Conservation (phyloP, 176 grass and related monocot genomes). For the Urochloa ruziziensis region DNA sequence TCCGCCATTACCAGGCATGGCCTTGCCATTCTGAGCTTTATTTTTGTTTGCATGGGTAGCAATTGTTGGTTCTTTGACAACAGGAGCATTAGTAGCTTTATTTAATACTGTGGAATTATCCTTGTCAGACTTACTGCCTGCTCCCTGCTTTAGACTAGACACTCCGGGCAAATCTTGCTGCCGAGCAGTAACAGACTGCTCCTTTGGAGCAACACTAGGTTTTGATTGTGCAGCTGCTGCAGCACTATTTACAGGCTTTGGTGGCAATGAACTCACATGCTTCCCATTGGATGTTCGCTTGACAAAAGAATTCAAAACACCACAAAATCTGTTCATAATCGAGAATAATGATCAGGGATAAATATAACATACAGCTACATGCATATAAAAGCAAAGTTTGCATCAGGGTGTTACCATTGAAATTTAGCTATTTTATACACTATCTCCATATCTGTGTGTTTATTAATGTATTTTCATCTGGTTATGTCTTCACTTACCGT, state of each 20-base stretch:
- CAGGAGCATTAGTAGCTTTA: slow-evolving; percentile 38
- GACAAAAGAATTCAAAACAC: slow-evolving; percentile 71
- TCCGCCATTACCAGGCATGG: slow-evolving; percentile 52
- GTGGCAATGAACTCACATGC: slow-evolving; percentile 37
- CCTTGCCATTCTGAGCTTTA: slow-evolving; percentile 74
- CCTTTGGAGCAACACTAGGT: slow-evolving; percentile 58
- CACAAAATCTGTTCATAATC: slow-evolving; percentile 76
- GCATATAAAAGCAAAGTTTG: neutral
- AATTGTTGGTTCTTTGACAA: slow-evolving; percentile 55
- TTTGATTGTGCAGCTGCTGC: slow-evolving; percentile 21
- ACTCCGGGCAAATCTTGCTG: slow-evolving; percentile 34
- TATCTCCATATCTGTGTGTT: neutral
- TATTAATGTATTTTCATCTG: neutral
- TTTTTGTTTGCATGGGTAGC: slow-evolving; percentile 39
- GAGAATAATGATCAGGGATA: slow-evolving; percentile 16
- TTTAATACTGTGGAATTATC: slow-evolving; percentile 26
- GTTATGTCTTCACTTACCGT: neutral
- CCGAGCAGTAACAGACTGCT: slow-evolving; percentile 46
- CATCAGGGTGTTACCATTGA: neutral
- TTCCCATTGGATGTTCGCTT: slow-evolving; percentile 63
- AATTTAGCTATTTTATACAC: neutral
- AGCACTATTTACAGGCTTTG: slow-evolving; percentile 38
- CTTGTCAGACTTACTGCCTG: slow-evolving; percentile 51
- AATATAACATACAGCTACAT: slow-evolving; percentile 3
- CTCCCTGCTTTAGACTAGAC: slow-evolving; percentile 35